Percentiles rank a stretch among this genome's conserved stretches.
Evolutionary conservation across 371 early-diverging fungal genomes (phyloP).

Genomic region (Dentiscutata heterogama): DNA sequence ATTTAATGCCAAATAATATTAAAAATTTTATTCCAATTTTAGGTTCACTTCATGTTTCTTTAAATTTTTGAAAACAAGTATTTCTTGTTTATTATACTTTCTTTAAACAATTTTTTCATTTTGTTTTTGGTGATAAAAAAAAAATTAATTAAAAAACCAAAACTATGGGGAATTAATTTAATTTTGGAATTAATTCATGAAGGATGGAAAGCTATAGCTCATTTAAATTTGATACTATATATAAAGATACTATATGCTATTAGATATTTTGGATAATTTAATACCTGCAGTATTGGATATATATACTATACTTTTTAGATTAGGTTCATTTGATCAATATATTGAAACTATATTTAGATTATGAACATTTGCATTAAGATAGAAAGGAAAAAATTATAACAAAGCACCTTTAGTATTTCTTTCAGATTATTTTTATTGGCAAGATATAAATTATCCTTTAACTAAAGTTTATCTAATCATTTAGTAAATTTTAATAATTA

Average conservation of each 20-base stretch:
- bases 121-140: background rate
- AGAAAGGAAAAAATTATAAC: constrained; percentile 34
- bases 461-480: too few species aligned
- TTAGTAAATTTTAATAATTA: too few species aligned
- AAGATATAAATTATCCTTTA: too few species aligned
- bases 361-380: constrained; percentile 8
- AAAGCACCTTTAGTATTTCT: constrained; percentile 11
- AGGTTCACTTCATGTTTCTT: constrained; percentile 7
- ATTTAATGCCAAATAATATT: background rate
- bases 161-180: constrained; percentile 12
- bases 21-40: constrained; percentile 18
- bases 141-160: constrained; percentile 14
- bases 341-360: background rate
- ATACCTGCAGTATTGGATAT: background rate
- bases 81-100: background rate
- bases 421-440: constrained; percentile 5
- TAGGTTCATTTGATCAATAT: background rate
- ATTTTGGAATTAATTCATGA: background rate
- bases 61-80: background rate
- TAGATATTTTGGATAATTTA: background rate
- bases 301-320: constrained; percentile 12
- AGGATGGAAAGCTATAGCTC: background rate
- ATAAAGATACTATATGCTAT: background rate
- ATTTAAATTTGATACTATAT: background rate
- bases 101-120: constrained; percentile 28